These are phyloP conservation scores for Yarrowia sp. DNA, from an alignment of 805 yeast species.

Conservation along the genomic window DNA sequence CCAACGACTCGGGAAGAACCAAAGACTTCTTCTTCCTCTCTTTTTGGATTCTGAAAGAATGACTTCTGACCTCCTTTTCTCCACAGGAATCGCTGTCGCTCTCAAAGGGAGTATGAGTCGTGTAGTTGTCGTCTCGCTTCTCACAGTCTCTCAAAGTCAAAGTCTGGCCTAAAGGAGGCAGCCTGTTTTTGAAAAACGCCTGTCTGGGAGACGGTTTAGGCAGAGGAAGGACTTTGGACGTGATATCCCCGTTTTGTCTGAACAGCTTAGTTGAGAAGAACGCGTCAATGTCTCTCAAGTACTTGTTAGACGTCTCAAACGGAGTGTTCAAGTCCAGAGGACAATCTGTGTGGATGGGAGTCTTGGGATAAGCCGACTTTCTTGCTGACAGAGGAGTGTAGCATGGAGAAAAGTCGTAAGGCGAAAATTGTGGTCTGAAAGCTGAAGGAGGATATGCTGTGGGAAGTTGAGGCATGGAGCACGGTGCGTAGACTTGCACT, in stretches of 20 bases:
- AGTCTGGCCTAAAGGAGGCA: not conserved
- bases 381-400: not conserved
- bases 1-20: too few relatives aligned
- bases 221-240: not conserved
- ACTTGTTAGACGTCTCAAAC: not conserved
- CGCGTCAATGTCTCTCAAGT: conserved; percentile 1
- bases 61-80: too few relatives aligned
- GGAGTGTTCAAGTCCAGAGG: conserved; percentile 18
- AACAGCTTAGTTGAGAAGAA: not conserved
- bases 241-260: not conserved
- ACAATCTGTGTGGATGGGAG: not conserved
- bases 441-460: not conserved
- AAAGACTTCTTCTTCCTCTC: too few relatives aligned
- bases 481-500: too few relatives aligned
- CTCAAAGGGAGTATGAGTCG: too few relatives aligned
- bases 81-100: too few relatives aligned
- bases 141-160: not conserved
- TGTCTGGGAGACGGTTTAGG: not conserved
- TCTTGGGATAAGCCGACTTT: not conserved
- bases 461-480: not conserved
- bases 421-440: not conserved
- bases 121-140: too few relatives aligned
- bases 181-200: not conserved
- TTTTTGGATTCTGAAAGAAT: too few relatives aligned
- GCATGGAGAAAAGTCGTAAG: not conserved